Conservation (phyloP, 805 yeast species). For the Starmera quercuum region DNA sequence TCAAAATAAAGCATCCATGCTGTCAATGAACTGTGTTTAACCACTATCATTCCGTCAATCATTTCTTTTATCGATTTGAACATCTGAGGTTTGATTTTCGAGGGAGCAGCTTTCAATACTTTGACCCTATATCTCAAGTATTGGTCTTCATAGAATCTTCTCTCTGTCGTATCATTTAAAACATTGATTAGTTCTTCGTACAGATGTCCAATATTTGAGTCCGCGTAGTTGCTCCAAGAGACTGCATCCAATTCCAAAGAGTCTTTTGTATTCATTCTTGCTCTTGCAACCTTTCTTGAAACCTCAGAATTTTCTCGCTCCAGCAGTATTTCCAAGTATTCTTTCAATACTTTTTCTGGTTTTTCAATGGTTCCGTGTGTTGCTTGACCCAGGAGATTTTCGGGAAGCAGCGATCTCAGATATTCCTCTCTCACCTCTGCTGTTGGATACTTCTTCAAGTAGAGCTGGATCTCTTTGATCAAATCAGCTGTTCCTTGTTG, state of each 20-base stretch:
- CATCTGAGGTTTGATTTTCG: conserved; percentile 27
- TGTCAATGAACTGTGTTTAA: conserved; percentile 48
- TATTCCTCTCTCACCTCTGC: conserved; percentile 36
- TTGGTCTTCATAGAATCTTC: conserved; percentile 54
- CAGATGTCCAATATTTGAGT: conserved; percentile 44
- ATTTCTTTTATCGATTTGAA: conserved; percentile 40
- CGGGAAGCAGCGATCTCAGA: conserved; percentile 47
- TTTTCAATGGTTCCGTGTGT: conserved; percentile 39
- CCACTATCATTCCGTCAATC: conserved; percentile 66
- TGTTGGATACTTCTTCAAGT: conserved; percentile 27
- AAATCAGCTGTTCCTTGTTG: conserved; percentile 42
- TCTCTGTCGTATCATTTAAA: conserved; percentile 50
- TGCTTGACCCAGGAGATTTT: conserved; percentile 42
- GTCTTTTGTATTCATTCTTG: conserved; percentile 31
- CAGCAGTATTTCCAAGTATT: conserved; percentile 33
- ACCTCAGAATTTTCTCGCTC: conserved; percentile 34
- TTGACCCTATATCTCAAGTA: conserved; percentile 50
- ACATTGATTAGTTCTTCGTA: conserved; percentile 51
- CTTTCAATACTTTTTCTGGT: conserved; percentile 36
- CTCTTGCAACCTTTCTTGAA: conserved; percentile 34
- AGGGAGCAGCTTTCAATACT: conserved; percentile 46
- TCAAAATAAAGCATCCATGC: conserved; percentile 76
- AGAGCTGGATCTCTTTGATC: conserved; percentile 37
- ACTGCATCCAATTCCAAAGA: conserved; percentile 27
- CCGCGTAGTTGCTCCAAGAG: conserved; percentile 38